These are phyloP conservation scores for Gaertneriomyces semiglobifer DNA, from an alignment of 192 early-diverging fungal species.

Conservation along the genomic window DNA sequence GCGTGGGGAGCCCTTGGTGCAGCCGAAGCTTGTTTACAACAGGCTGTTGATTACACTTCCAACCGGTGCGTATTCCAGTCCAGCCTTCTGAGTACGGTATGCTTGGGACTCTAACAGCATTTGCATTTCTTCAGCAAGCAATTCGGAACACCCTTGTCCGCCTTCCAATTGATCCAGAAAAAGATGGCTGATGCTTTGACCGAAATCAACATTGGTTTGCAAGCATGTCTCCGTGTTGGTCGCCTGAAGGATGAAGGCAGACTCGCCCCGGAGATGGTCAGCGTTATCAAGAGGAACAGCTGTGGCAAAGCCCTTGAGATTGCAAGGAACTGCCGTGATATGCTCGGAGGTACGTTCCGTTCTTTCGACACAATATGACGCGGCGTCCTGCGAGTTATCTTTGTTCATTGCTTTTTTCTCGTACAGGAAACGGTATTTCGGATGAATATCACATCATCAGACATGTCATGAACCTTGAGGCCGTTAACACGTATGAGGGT, in stretches of 20 bases:
- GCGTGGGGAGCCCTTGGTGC: conserved; percentile 95
- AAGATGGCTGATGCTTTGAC: conserved; percentile 93
- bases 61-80: conserved; percentile 47
- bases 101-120: background rate
- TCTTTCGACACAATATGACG: too few relatives aligned
- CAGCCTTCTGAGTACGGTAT: background rate
- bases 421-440: conserved; percentile 27
- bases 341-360: conserved; percentile 75
- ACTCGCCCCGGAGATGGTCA: conserved; percentile 91
- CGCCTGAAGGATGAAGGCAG: conserved; percentile 84
- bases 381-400: too few relatives aligned
- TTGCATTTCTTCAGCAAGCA: conserved; percentile 56
- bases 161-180: conserved; percentile 94
- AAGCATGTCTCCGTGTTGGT: conserved; percentile 86
- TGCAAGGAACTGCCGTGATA: conserved; percentile 82
- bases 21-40: conserved; percentile 84
- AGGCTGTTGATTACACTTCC: conserved; percentile 87
- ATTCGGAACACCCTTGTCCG: conserved; percentile 87
- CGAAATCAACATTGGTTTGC: conserved; percentile 86
- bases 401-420: background rate
- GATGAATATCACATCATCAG: conserved; percentile 87
- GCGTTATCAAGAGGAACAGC: conserved; percentile 94
- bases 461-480: conserved; percentile 87
- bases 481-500: conserved; percentile 94
- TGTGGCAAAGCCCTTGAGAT: conserved; percentile 91